These are phyloP conservation scores for Phellinidium pouzarii DNA, from an alignment of 1,284 basidiomycete species.

Conservation along the genomic window DNA sequence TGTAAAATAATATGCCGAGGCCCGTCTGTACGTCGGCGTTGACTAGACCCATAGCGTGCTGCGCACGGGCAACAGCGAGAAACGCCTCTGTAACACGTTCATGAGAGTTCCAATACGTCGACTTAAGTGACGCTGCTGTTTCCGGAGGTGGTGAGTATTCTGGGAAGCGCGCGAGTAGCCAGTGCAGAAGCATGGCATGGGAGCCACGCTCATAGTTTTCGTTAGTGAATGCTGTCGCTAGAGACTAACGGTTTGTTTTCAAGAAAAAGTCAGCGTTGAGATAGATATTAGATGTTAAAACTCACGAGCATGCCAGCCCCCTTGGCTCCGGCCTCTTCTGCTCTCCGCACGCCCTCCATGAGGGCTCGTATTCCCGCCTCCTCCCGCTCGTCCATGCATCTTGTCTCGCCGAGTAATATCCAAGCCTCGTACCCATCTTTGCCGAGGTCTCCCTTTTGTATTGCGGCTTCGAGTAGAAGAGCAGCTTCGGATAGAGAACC, in stretches of 20 bases:
- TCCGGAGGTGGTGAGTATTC: conserved; percentile 47
- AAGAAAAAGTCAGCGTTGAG: conserved; percentile 4
- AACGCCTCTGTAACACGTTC: conserved; percentile 79
- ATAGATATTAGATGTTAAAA: conserved; percentile 20
- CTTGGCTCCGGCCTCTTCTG: conserved; percentile 53
- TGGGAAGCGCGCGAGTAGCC: conserved; percentile 79
- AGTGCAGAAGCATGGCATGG: conserved; percentile 82
- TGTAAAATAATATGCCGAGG: conserved; percentile 92
- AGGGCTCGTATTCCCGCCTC: conserved; percentile 73
- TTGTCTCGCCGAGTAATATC: conserved; percentile 88
- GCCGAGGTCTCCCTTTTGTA: conserved; percentile 71
- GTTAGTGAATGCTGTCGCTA: conserved; percentile 97
- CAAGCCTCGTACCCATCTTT: conserved; percentile 86
- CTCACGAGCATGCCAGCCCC: conserved; percentile 80
- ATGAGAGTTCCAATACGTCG: conserved; percentile 82
- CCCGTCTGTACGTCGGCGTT: conserved; percentile 94
- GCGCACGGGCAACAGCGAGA: conserved; percentile 76
- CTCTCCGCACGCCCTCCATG: conserved; percentile 57
- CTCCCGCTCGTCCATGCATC: conserved; percentile 95
- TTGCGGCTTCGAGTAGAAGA: conserved; percentile 81
- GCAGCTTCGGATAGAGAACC: conserved; percentile 84
- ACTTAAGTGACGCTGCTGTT: conserved; percentile 49
- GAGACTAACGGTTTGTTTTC: conserved; percentile 46
- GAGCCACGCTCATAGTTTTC: conserved; percentile 90
- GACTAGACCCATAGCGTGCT: conserved; percentile 63